Evolutionary conservation across 805 yeast species (phyloP).

Genomic region (Komagataella ulmi): DNA sequence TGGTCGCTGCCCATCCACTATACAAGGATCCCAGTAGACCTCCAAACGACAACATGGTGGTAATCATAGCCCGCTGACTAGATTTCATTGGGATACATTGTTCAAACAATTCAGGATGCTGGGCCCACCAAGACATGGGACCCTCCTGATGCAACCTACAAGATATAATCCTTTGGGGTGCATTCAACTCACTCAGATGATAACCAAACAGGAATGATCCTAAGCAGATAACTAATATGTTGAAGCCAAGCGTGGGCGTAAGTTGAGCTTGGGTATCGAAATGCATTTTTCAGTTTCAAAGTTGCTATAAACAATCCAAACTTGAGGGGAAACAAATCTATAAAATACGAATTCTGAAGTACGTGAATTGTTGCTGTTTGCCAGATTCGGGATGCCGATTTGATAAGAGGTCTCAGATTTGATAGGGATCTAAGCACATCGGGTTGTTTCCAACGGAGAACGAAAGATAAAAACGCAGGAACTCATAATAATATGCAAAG

Average conservation of each 20-base stretch:
- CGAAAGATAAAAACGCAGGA: not conserved
- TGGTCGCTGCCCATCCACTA: conserved; percentile 51
- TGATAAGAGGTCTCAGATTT: not conserved
- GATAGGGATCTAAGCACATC: not conserved
- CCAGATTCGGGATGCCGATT: not conserved
- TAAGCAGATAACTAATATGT: conserved; percentile 34
- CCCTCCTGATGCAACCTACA: conserved; percentile 24
- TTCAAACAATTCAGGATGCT: conserved; percentile 7
- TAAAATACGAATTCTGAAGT: not conserved
- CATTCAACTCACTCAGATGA: conserved; percentile 80
- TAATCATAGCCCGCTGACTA: conserved; percentile 45
- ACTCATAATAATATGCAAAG: not conserved
- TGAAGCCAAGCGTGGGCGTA: not conserved
- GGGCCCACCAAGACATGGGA: conserved; percentile 25
- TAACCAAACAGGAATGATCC: conserved; percentile 80
- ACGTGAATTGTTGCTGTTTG: not conserved
- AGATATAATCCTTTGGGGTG: conserved; percentile 57
- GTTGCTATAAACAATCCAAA: not conserved
- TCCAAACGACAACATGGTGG: conserved; percentile 63
- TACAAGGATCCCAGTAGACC: conserved; percentile 57
- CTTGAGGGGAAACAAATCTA: not conserved
- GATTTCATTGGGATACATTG: conserved; percentile 44
- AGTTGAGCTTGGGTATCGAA: not conserved
- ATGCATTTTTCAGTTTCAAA: not conserved
- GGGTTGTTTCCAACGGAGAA: not conserved